Percentiles rank a stretch among this genome's conserved stretches.
These are phyloP conservation scores for Pestalotiopsis sp. DNA, from an alignment of 2,329 filamentous ascomycete genomes.

Conservation along the genomic window DNA sequence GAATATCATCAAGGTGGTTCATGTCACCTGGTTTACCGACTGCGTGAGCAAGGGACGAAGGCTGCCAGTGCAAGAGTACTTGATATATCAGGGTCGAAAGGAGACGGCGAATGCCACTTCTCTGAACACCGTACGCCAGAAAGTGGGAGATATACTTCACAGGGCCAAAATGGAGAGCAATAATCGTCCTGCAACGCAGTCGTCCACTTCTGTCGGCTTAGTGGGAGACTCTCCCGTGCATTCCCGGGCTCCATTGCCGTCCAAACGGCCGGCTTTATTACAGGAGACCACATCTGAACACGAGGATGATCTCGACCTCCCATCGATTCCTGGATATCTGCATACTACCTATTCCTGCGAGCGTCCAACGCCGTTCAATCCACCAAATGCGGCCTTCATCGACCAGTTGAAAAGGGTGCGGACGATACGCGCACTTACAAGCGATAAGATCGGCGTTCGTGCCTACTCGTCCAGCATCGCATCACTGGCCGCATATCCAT, in stretches of 20 bases:
- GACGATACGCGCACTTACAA: slow-evolving; percentile 66
- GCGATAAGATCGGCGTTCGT: slow-evolving; percentile 76
- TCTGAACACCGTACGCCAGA: slow-evolving; percentile 1
- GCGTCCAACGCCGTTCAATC: slow-evolving; percentile 67
- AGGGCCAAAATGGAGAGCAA: slow-evolving; percentile 25
- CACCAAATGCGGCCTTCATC: slow-evolving; percentile 77
- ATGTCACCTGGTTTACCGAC: slow-evolving; percentile 58
- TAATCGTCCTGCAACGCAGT: slow-evolving; percentile 15
- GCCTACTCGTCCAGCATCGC: slow-evolving; percentile 90
- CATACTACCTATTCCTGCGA: slow-evolving; percentile 76
- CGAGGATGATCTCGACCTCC: slow-evolving; percentile 58
- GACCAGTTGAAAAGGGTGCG: slow-evolving; percentile 73
- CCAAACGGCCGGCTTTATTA: slow-evolving; percentile 44
- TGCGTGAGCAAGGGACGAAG: slow-evolving; percentile 44
- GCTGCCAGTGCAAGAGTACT: slow-evolving; percentile 50
- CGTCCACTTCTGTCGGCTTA: slow-evolving; percentile 3
- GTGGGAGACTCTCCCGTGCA: slow-evolving; percentile 16
- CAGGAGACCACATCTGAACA: slow-evolving; percentile 78
- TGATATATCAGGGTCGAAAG: slow-evolving; percentile 54
- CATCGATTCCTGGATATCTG: slow-evolving; percentile 67
- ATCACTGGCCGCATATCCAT: slow-evolving; percentile 77
- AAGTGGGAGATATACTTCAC: slow-evolving; percentile 28
- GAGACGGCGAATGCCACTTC: slow-evolving; percentile 15
- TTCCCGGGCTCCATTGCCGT: slow-evolving; percentile 29
- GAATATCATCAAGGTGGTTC: slow-evolving; percentile 51